phyloP scores from a whole-genome alignment of 1,284 basidiomycete genomes.

The Irpex sp. region DNA sequence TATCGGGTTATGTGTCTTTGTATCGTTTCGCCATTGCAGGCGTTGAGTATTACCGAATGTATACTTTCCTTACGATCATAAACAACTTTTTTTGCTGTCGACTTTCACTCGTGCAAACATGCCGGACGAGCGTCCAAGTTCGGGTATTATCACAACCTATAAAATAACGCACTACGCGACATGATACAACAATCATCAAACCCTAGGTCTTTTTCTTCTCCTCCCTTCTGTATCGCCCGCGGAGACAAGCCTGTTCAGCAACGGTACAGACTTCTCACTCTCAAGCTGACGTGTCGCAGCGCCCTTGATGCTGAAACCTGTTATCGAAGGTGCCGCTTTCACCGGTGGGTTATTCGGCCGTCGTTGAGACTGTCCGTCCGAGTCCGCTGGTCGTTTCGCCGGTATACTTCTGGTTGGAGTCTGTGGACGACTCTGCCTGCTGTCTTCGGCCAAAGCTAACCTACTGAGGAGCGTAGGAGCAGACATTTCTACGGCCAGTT shows the following conservation, averaged over 20 bases:
- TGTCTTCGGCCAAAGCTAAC: conserved; percentile 20
- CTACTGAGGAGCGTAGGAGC: conserved; percentile 14
- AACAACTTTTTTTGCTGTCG: no score
- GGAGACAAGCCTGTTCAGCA: conserved; percentile 40
- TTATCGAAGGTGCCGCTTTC: neutral
- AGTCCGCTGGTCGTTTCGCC: conserved; percentile 21
- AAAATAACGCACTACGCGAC: neutral
- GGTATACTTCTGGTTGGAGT: conserved; percentile 10
- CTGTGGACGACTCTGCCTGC: neutral
- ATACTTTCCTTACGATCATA: no score
- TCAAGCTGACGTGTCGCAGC: conserved; percentile 6
- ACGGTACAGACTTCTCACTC: conserved; percentile 24
- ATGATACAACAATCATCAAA: neutral
- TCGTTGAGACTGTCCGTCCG: conserved; percentile 13
- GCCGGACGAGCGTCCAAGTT: no score
- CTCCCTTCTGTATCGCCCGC: neutral
- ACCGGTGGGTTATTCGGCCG: conserved; percentile 4
- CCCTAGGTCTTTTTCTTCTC: conserved; percentile 2
- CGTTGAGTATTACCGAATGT: no score
- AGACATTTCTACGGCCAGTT: neutral
- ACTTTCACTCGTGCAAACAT: no score
- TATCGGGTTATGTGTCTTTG: no score
- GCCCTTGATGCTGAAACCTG: conserved; percentile 20
- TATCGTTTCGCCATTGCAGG: no score
- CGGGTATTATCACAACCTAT: no score